Base-by-base conservation (phyloP, 1,139 yeast species). In the Candida frijolesensis region DNA sequence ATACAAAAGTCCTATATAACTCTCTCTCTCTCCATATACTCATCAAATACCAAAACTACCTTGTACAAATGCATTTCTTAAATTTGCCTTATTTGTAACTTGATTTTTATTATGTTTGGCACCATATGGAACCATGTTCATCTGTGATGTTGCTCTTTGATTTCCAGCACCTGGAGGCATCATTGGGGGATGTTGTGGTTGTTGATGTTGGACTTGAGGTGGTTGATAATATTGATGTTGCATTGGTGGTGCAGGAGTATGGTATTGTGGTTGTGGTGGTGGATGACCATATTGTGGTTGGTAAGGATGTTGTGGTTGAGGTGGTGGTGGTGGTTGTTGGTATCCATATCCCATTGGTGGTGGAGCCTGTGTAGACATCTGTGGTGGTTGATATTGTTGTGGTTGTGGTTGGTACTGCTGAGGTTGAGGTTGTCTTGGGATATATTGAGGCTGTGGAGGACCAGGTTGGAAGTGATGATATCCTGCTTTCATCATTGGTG, bases 41-140 rank as follows among this genome's bases (percentile, higher is more conserved):
- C 7, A 12, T 44, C 35, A 44, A 27, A 76, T 74, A 10, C 81
- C 80, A 60, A 74, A 76, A 40, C 66, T 63, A 0, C 75, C 74
- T 47, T 70, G 72, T 49, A 68, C 68, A 50, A 76, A 68, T 1
- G 79, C 80, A 10, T 77, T 73, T 48, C 81, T 63, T 49, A 76
- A 60, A 43, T 68, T 64, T 1, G 77, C 80, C 52, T 73, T 73
- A 52, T 72, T 72, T 12, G 66, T 58, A 18, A 60, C 63, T 34
- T 61, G 58, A 54, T 75, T 74, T 61, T 75, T 76, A 52, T 72
- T 65, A 56, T 58, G 63, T 51, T 61, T 68, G 19, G 62, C 68
- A 3, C 70, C 75, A 8, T 63, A 52, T 10, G 80, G 81, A 63
- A 74, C 67, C 44, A 66, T 66, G 65, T 65, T 66, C 66, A 67